These are phyloP conservation scores for Cercospora zeina DNA, from an alignment of 2,329 filamentous ascomycete species.

Conservation along the genomic window DNA sequence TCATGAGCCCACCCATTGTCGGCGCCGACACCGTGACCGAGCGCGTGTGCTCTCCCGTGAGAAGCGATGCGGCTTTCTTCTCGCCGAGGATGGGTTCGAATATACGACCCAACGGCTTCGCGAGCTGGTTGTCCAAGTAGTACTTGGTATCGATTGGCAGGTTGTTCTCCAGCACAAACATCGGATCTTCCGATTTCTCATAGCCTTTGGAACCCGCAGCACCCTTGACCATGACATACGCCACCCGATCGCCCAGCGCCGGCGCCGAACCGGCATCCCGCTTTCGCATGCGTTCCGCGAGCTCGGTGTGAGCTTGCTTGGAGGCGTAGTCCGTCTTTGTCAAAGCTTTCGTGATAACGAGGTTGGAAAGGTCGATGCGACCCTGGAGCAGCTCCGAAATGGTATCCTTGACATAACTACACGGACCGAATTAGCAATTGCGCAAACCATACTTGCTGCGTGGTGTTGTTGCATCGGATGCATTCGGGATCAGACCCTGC, in stretches of 20 bases:
- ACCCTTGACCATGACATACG: slow-evolving; percentile 96
- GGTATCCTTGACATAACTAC: slow-evolving; percentile 89
- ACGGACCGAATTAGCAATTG: slow-evolving; percentile 43
- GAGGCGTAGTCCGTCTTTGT: slow-evolving; percentile 85
- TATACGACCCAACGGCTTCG: slow-evolving; percentile 90
- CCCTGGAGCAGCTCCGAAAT: slow-evolving; percentile 96
- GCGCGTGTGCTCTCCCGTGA: slow-evolving; percentile 93
- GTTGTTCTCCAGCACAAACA: slow-evolving; percentile 96
- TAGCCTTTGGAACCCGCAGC: slow-evolving; percentile 89
- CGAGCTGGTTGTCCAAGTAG: slow-evolving; percentile 96
- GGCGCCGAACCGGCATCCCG: slow-evolving; percentile 93
- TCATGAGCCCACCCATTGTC: slow-evolving; percentile 91
- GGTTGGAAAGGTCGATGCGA: slow-evolving; percentile 97
- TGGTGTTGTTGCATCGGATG: slow-evolving; percentile 19
- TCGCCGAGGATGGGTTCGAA: slow-evolving; percentile 97
- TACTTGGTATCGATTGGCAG: slow-evolving; percentile 97
- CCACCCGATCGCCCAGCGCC: slow-evolving; percentile 88
- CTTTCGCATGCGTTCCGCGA: slow-evolving; percentile 95
- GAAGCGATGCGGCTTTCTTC: slow-evolving; percentile 79
- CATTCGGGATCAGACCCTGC: slow-evolving; percentile 7
- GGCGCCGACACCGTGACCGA: slow-evolving; percentile 90
- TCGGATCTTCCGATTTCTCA: slow-evolving; percentile 94
- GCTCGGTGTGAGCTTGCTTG: slow-evolving; percentile 94
- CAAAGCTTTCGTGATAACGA: slow-evolving; percentile 97
- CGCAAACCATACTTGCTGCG: background rate